Base-by-base conservation (phyloP, 495 filamentous ascomycete species). In the Trichoderma erinaceum region DNA sequence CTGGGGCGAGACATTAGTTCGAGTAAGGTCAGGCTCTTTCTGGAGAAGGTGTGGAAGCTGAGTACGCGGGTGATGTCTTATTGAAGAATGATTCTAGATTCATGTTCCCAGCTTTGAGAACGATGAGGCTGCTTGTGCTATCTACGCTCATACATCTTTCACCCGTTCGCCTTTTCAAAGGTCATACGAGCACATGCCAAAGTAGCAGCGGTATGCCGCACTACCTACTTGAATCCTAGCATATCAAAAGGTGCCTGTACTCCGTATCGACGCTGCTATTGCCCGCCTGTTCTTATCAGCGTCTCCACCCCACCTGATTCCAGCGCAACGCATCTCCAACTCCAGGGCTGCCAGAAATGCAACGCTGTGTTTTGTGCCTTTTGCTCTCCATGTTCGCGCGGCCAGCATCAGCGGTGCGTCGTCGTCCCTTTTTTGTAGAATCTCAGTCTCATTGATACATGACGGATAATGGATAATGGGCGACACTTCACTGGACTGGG, bases 291-390 rank as follows among this genome's bases (percentile, higher is more conserved):
- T 25, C 56, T 61, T 61, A 61, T 61, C 56, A 32, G 56, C 56
- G 56, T 61, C 56, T 61, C 56, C 56, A 61, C 56, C 56, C 56
- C 56, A 61, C 56, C 56, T 32, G 64, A 41, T 65, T 25, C 64
- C 38, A 65, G 38, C 38, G 64, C 64, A 41, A 41, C 38, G 32
- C 63, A 32, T 29, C 29, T 35, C 64, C 64, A 44, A n/a, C 41
- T 27, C 21, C 38, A 11, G 35, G 32, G 32, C 64, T 23, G 43
- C 6, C 43, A 46, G 43, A 46, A 16, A 46, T 46, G 43, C 43
- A 46, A 46, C 43, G 43, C 43, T 18, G 18, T 46, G 43, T 11
- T 46, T 16, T 12, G 35, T 38, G 13, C 43, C 43, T 15, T 18
- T 46, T 16, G 12, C 43, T 11, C 18, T 15, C 18, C 43, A 13